phyloP scores from a whole-genome alignment of 495 filamentous ascomycete species.

The Tetracladium setigerum region DNA sequence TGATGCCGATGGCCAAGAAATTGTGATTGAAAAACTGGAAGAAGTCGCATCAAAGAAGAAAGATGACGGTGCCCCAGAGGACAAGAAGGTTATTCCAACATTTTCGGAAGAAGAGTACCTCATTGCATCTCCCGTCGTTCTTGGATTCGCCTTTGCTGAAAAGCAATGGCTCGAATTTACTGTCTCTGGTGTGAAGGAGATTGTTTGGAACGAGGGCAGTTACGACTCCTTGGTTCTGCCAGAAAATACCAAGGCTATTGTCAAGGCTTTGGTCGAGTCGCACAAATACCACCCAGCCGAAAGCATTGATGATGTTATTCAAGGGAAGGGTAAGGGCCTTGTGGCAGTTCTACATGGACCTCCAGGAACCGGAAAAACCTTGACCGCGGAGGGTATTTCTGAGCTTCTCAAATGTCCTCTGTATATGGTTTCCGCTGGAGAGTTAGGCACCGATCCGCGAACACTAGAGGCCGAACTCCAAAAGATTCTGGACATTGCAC shows the following conservation, averaged over 20 bases:
- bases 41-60: constrained; percentile 36
- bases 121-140: constrained; percentile 80
- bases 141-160: constrained; percentile 89
- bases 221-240: constrained; percentile 73
- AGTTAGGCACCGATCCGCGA: constrained; percentile 74
- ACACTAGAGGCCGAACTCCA: constrained; percentile 72
- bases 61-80: constrained; percentile 24
- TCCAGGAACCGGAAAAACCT: constrained; percentile 81
- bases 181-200: constrained; percentile 74
- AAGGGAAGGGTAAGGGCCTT: constrained; percentile 70
- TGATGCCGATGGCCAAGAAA: constrained; percentile 53
- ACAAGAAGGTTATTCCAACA: constrained; percentile 34
- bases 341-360: constrained; percentile 74
- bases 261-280: constrained; percentile 70
- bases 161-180: constrained; percentile 91
- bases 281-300: constrained; percentile 74
- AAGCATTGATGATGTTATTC: constrained; percentile 79
- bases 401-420: constrained; percentile 76
- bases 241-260: constrained; percentile 68
- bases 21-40: constrained; percentile 59
- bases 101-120: constrained; percentile 85
- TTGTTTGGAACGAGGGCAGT: constrained; percentile 74
- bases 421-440: constrained; percentile 78
- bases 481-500: constrained; percentile 80
- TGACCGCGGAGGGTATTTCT: constrained; percentile 82